Base-by-base conservation (phyloP, 2,329 filamentous ascomycete species). In the Cladophialophora chaetospira region DNA sequence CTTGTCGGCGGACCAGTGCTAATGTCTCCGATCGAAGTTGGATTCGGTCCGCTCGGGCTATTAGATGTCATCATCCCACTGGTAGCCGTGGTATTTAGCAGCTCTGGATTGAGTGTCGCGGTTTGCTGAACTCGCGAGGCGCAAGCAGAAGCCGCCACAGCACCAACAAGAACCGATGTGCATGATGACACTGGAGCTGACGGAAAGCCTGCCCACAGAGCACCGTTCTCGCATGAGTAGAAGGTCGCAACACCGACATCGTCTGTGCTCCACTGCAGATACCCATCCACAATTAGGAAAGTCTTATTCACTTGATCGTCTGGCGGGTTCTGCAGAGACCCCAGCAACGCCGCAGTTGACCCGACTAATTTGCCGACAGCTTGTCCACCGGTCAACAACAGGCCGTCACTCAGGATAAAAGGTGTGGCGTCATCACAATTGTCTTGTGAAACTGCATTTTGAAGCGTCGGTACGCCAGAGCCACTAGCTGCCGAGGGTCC, bases 171-270 rank as follows among this genome's bases (percentile, higher is more conserved):
- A 11, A 54, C 51, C 29, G 4, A n/a, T 6, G 13, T 33, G 23
- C 51, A 54, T 8, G 10, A n/a, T 23, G 10, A 25, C 5, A 11
- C 23, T 11, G 38, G 38, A 11, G 25, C 10, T 1, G 9, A 26
- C 4, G 51, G 51, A 35, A 54, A 54, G 17, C 51, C 51, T 15
- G 51, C 51, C 36, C 28, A 54, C 6, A 54, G 10, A 5, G n/a
- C 33, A 17, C 28, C 40, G 13, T 33, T 33, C 5, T 43, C 38
- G 23, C 51, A 54, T 6, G 51, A 28, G 25, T 46, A 54, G 25
- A 54, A 54, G 11, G 10, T 36, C 4, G 51, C 51, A 8, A 13
- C 9, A 21, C 51, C 51, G 33, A 28, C 51, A 23, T 54, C 51
- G n/a, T 6, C 25, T 17, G 51, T n/a, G 15, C 29, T 15, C 51